Evolutionary conservation across 805 yeast genomes (phyloP).

Genomic region (Starmerella khaoyaiensis): DNA sequence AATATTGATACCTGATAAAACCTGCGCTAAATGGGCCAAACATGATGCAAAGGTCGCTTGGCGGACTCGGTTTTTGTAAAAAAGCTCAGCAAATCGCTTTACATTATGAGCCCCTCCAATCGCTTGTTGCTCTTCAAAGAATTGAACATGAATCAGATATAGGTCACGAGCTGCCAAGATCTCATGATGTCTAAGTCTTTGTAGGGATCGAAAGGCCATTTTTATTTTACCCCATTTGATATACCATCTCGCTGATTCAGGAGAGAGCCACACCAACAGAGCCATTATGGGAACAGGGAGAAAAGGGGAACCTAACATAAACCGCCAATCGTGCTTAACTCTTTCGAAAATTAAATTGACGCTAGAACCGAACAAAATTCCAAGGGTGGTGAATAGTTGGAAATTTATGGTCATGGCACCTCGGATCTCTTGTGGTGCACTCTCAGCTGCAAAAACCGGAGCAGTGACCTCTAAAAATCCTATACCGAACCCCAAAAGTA

Average conservation of each 20-base stretch:
- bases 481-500: slow-evolving; percentile 49
- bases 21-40: slow-evolving; percentile 81
- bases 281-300: slow-evolving; percentile 40
- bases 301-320: slow-evolving; percentile 52
- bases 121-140: slow-evolving; percentile 34
- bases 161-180: slow-evolving; percentile 54
- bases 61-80: slow-evolving; percentile 44
- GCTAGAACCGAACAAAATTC: slow-evolving; percentile 50
- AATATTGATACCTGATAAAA: slow-evolving; percentile 80
- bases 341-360: slow-evolving; percentile 9
- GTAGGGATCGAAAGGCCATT: slow-evolving; percentile 41
- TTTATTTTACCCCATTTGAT: slow-evolving; percentile 39
- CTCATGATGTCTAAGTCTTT: slow-evolving; percentile 34
- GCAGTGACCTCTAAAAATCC: slow-evolving; percentile 58
- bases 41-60: slow-evolving; percentile 71
- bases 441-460: slow-evolving; percentile 54
- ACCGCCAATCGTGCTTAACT: slow-evolving; percentile 48
- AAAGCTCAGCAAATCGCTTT: slow-evolving; percentile 18
- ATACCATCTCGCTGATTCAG: slow-evolving; percentile 63
- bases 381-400: slow-evolving; percentile 67
- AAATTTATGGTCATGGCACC: slow-evolving; percentile 60
- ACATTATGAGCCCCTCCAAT: slow-evolving; percentile 33
- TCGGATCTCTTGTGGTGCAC: slow-evolving; percentile 43
- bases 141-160: slow-evolving; percentile 43
- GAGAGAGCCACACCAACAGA: slow-evolving; percentile 44